Evolutionary conservation across 2,329 filamentous ascomycete species (phyloP).

Genomic region (Apiospora kogelbergensis): DNA sequence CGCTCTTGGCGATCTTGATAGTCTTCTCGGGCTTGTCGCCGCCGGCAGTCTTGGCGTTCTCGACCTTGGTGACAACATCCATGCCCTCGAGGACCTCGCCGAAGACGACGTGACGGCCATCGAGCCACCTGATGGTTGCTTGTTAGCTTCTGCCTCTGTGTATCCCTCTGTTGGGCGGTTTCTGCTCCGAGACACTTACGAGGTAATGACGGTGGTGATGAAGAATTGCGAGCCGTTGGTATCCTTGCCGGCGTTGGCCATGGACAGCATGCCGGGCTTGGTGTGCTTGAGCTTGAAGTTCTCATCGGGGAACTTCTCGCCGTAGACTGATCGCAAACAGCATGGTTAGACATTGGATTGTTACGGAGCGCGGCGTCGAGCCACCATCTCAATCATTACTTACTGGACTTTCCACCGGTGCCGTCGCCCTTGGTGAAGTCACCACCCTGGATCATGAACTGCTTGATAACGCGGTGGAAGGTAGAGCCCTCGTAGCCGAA

Average conservation of each 20-base stretch:
- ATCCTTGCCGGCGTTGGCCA: constrained; percentile 83
- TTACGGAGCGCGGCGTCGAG: no score
- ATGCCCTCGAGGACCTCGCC: constrained; percentile 86
- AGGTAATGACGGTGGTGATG: constrained; percentile 80
- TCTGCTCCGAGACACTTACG: constrained; percentile 49
- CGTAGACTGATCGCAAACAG: constrained; percentile 56
- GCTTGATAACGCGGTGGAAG: constrained; percentile 90
- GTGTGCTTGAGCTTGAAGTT: constrained; percentile 95
- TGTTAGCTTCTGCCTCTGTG: constrained; percentile 8
- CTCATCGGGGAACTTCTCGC: constrained; percentile 81
- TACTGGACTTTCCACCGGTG: constrained; percentile 83
- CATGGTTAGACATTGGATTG: background rate
- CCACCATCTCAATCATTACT: constrained; percentile 34
- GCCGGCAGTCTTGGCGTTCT: constrained; percentile 64
- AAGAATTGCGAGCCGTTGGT: constrained; percentile 92
- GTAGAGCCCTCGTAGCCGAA: constrained; percentile 78
- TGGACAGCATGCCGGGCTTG: constrained; percentile 80
- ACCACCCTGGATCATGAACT: constrained; percentile 90
- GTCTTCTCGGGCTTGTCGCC: constrained; percentile 68
- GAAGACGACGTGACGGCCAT: constrained; percentile 84
- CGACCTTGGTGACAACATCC: constrained; percentile 76
- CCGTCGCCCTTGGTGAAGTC: constrained; percentile 84
- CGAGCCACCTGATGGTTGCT: constrained; percentile 63
- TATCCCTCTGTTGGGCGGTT: background rate
- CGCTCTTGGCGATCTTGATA: constrained; percentile 80